phyloP scores from a whole-genome alignment of 2,329 filamentous ascomycete genomes.

The Alternaria brassicicola region DNA sequence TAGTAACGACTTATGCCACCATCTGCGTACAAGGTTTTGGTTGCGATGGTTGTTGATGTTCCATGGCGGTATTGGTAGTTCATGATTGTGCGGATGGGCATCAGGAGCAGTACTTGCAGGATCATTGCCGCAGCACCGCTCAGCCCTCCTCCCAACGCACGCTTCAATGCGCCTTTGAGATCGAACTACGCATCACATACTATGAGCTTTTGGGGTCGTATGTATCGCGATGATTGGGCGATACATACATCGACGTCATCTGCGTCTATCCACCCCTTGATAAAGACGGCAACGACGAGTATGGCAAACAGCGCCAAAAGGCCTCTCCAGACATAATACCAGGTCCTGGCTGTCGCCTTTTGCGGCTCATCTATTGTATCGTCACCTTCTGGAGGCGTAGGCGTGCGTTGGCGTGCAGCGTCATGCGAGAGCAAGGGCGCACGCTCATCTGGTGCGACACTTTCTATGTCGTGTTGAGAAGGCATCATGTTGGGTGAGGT shows the following conservation, averaged over 20 bases:
- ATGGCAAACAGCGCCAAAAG: constrained; percentile 18
- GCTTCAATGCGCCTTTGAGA: constrained; percentile 33
- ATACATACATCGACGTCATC: constrained; percentile 35
- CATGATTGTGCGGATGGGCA: constrained; percentile 42
- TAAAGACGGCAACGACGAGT: constrained; percentile 25
- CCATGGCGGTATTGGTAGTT: constrained; percentile 43
- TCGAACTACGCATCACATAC: constrained; percentile 25
- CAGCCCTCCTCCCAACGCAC: constrained; percentile 36
- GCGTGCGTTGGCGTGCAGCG: constrained; percentile 1
- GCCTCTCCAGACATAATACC: constrained; percentile 28
- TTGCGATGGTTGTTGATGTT: constrained; percentile 30
- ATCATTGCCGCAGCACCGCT: constrained; percentile 41
- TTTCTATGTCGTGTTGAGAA: constrained; percentile 18
- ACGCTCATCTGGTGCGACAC: constrained; percentile 22
- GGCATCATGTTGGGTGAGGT: constrained; percentile 9
- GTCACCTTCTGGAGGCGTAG: constrained; percentile 9
- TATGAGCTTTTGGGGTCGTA: background rate
- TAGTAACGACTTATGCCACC: constrained; percentile 37
- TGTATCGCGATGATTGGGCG: background rate
- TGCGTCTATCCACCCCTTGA: constrained; percentile 37
- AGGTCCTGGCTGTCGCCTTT: constrained; percentile 17
- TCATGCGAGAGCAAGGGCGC: constrained; percentile 28
- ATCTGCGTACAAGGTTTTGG: constrained; percentile 33
- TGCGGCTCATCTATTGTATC: constrained; percentile 16
- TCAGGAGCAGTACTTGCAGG: constrained; percentile 37